A percentile compares a stretch with the other conserved stretches of the same genome.
Evolutionary conservation across 2,329 filamentous ascomycete genomes (phyloP).

Genomic region (Diaporthe vexans): DNA sequence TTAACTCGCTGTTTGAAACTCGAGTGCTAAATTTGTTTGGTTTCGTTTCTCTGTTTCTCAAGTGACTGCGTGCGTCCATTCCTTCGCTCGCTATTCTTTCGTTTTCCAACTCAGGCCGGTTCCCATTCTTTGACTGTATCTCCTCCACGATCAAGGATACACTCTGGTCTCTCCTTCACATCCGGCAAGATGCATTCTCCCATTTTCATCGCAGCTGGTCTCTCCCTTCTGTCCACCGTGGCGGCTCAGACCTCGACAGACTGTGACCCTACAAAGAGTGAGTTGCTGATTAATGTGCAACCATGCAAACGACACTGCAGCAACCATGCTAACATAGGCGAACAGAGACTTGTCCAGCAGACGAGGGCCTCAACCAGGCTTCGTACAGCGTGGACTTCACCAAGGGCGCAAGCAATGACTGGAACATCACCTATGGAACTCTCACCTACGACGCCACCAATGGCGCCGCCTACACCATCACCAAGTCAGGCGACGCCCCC

Average conservation of each 20-base stretch:
- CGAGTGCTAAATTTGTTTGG: neutral
- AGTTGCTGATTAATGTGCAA: neutral
- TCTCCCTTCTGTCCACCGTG: conserved; percentile 37
- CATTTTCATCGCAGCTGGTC: conserved; percentile 6
- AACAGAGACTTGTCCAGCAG: conserved; percentile 40
- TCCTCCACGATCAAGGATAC: neutral
- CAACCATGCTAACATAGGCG: neutral
- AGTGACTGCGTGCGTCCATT: neutral
- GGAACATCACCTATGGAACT: conserved; percentile 46
- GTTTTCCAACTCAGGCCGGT: neutral
- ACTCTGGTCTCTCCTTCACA: neutral
- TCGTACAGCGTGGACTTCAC: conserved; percentile 71
- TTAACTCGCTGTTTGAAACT: neutral
- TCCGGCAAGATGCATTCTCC: conserved; percentile 34
- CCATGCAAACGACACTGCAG: neutral
- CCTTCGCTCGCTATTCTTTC: neutral
- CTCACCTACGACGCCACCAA: conserved; percentile 46
- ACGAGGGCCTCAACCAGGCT: conserved; percentile 39
- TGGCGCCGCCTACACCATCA: conserved; percentile 67
- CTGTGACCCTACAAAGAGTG: conserved; percentile 45
- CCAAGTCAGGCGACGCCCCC: conserved; percentile 66
- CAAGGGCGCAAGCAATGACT: conserved; percentile 66
- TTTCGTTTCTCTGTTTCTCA: neutral
- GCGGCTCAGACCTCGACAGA: conserved; percentile 43
- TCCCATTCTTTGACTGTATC: conserved; percentile 1